Base-by-base conservation (phyloP, 208 protist genomes). In the Blechomonas ayalai region DNA sequence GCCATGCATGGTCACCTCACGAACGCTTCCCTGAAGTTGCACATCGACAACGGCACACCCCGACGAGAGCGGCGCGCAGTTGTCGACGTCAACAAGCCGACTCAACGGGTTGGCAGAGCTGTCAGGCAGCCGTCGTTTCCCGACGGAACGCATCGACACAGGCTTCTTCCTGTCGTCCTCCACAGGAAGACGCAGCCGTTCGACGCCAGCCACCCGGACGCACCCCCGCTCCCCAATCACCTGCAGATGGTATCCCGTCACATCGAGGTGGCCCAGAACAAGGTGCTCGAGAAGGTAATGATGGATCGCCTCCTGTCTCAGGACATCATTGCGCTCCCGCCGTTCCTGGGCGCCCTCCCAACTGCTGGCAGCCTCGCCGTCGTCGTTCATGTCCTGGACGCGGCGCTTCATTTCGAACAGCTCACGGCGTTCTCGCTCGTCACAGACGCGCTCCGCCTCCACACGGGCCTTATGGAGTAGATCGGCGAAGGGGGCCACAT, bases 361-460 rank as follows among this genome's bases (percentile, higher is more conserved):
- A 19, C 67, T 59, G 36, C 61, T 61, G 16, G 52, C 25, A 7
- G 43, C 28, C 45, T 83, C 78, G 3, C 61, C 65, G 8, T 63
- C 67, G 23, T 60, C 70, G 50, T 87, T 81, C 58, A 84, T 65
- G 39, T 85, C 78, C 52, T 94, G 86, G 27, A 84, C 29, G 20
- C 59, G 70, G 23, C 78, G 66, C 61, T 95, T 91, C 19, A 93
- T 49, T 46, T 88, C 81, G 37, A 82, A 84, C 3, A 90, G 54
- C 38, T 94, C 86, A 16, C 75, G 66, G 16, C 80, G 69, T 49
- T 91, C 82, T 32, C 72, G 63, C 50, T 90, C 73, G 27, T 91
- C 78, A 45, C 73, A 86, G 39, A 64, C 53, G 31, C 73, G 82
- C 53, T 88, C 60, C 25, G 67, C 70, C 41, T 88, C 67, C 0